A percentile compares a stretch with the other conserved stretches of the same genome.
phyloP scores from a whole-genome alignment of 306 rosid species.

The Leucaena leucocephala region DNA sequence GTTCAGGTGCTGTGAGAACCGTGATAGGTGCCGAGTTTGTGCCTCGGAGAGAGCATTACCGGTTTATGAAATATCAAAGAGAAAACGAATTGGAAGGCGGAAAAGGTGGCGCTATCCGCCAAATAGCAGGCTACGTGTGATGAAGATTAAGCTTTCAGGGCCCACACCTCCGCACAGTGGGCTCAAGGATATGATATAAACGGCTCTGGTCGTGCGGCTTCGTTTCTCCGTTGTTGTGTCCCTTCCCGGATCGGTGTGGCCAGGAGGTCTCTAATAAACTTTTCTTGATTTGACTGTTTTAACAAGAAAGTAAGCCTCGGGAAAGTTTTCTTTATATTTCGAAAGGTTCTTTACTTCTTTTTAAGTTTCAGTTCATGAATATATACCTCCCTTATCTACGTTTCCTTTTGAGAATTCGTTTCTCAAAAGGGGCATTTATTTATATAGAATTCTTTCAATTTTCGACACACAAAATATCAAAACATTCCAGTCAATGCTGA shows the following conservation, averaged over 20 bases:
- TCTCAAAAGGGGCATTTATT: not conserved
- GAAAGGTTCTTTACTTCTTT: not conserved
- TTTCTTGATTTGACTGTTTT: not conserved
- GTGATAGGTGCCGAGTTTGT: constrained; percentile 7
- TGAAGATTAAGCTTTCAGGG: not conserved
- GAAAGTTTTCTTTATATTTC: not conserved
- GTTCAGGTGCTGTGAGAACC: constrained; percentile 50
- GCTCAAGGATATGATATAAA: constrained; percentile 12
- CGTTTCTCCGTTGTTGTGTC: not conserved
- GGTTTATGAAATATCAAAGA: not conserved
- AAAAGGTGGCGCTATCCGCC: constrained; percentile 44
- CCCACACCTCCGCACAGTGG: not conserved
- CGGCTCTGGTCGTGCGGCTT: not conserved
- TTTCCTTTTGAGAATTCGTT: not conserved
- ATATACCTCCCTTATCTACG: not conserved
- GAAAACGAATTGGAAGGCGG: constrained; percentile 26
- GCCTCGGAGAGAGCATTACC: not conserved
- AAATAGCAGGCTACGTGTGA: not conserved
- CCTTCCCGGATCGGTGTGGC: not conserved
- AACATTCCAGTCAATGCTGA: not conserved
- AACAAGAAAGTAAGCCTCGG: not conserved
- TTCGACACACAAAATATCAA: not conserved
- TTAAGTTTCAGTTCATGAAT: not conserved
- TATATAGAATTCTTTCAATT: not conserved
- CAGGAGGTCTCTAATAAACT: not conserved